These are phyloP conservation scores for Diplodia corticola DNA, from an alignment of 2,329 filamentous ascomycete genomes.

Conservation along the genomic window DNA sequence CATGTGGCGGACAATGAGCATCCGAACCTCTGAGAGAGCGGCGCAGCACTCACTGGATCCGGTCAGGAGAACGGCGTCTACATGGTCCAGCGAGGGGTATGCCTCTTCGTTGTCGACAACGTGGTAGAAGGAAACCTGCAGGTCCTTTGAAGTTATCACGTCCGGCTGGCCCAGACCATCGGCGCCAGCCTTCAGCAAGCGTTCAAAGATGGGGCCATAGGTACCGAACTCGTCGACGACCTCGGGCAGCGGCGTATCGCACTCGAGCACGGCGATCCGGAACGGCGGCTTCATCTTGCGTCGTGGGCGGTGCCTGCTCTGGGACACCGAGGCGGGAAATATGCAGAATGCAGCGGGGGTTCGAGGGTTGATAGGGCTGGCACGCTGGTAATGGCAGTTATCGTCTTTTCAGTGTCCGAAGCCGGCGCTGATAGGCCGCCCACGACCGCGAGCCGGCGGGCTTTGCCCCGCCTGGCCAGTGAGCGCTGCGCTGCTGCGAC, in stretches of 20 bases:
- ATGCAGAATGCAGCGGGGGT: not conserved
- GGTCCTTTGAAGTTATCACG: conserved; percentile 37
- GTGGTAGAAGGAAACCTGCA: conserved; percentile 67
- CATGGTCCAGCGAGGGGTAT: conserved; percentile 70
- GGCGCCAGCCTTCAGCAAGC: conserved; percentile 54
- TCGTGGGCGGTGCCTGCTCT: not conserved
- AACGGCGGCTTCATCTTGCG: conserved; percentile 47
- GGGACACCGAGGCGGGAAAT: not conserved
- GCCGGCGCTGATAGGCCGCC: conserved; percentile 18
- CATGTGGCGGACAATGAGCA: conserved; percentile 2
- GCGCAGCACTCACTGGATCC: conserved; percentile 59
- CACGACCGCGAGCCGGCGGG: not conserved
- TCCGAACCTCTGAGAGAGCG: not conserved
- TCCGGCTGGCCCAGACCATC: conserved; percentile 45
- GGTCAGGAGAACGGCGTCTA: conserved; percentile 82
- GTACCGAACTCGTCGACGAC: conserved; percentile 65
- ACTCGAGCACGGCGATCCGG: conserved; percentile 84
- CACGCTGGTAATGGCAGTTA: conserved; percentile 8
- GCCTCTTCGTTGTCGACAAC: conserved; percentile 63
- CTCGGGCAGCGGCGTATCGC: conserved; percentile 71
- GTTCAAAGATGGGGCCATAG: conserved; percentile 66
- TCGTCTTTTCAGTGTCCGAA: conserved; percentile 2
- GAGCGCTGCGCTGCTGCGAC: not conserved
- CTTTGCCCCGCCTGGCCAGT: conserved; percentile 13
- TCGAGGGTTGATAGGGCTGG: conserved; percentile 4